Conservation (phyloP, 148 eudicot species). For the Agrostemma githago region DNA sequence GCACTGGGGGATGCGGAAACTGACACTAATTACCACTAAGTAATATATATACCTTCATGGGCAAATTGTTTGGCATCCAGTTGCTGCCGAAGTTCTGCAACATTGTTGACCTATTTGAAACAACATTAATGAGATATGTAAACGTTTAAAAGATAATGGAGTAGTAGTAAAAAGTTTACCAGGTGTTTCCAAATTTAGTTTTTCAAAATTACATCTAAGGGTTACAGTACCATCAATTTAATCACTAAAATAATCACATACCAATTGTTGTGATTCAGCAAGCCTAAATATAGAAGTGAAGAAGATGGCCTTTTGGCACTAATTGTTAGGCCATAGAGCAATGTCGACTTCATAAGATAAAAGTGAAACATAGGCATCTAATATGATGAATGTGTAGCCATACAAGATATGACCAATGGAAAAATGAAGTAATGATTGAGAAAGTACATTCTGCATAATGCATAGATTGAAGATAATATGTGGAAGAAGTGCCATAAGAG, state of each 20-base stretch:
- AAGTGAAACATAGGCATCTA: neutral
- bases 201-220: neutral
- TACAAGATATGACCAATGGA: neutral
- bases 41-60: slow-evolving; percentile 59
- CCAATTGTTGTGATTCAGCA: neutral
- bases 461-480: neutral
- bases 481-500: neutral
- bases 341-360: neutral
- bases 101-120: slow-evolving; percentile 52
- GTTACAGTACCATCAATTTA: neutral
- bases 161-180: neutral
- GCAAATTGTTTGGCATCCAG: slow-evolving; percentile 58
- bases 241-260: neutral
- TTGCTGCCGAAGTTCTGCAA: slow-evolving; percentile 67
- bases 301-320: neutral
- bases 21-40: neutral
- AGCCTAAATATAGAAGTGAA: neutral
- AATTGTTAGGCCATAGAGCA: neutral
- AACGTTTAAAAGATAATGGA: neutral
- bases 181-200: neutral
- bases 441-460: neutral
- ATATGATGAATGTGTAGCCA: neutral
- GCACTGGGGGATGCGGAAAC: neutral
- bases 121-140: neutral
- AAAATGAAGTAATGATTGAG: neutral